A percentile compares a stretch with the other conserved stretches of the same genome.
phyloP scores from a whole-genome alignment of 2,329 filamentous ascomycete species.

The Cordyceps javanica region DNA sequence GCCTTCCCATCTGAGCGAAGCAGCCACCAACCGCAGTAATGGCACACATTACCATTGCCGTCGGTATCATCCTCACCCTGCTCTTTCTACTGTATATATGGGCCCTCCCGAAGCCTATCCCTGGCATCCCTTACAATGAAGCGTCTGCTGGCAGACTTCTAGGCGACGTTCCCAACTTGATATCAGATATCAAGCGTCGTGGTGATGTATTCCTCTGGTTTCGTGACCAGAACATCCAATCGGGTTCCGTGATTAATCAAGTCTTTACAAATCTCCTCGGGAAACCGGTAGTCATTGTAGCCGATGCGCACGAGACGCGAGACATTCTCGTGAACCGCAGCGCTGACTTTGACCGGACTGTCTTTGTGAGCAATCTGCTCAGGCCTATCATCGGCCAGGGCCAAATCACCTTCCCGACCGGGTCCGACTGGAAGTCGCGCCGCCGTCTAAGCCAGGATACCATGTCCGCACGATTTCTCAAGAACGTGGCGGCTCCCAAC shows the following conservation, averaged over 20 bases:
- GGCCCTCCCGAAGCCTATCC: not conserved
- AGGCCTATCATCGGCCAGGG: not conserved
- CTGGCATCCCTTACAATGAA: not conserved
- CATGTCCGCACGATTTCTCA: slow-evolving; percentile 32
- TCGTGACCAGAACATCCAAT: not conserved
- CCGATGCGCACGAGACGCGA: slow-evolving; percentile 34
- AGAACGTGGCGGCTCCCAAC: slow-evolving; percentile 26
- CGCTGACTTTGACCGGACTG: slow-evolving; percentile 38
- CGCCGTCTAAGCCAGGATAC: slow-evolving; percentile 31
- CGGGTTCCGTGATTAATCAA: slow-evolving; percentile 32
- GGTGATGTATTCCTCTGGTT: not conserved
- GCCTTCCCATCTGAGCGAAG: not conserved
- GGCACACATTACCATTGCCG: not conserved
- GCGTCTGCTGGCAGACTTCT: not conserved
- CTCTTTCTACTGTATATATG: not conserved
- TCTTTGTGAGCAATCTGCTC: slow-evolving; percentile 20
- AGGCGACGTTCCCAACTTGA: not conserved
- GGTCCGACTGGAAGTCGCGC: slow-evolving; percentile 26
- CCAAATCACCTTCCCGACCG: slow-evolving; percentile 20
- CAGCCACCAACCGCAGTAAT: not conserved
- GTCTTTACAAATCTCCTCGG: slow-evolving; percentile 38
- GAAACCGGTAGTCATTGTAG: slow-evolving; percentile 37
- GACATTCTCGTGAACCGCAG: slow-evolving; percentile 37
- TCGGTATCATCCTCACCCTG: not conserved
- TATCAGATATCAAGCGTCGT: not conserved